Conservation (phyloP, 495 filamentous ascomycete genomes). For the Neurospora tetrasperma region DNA sequence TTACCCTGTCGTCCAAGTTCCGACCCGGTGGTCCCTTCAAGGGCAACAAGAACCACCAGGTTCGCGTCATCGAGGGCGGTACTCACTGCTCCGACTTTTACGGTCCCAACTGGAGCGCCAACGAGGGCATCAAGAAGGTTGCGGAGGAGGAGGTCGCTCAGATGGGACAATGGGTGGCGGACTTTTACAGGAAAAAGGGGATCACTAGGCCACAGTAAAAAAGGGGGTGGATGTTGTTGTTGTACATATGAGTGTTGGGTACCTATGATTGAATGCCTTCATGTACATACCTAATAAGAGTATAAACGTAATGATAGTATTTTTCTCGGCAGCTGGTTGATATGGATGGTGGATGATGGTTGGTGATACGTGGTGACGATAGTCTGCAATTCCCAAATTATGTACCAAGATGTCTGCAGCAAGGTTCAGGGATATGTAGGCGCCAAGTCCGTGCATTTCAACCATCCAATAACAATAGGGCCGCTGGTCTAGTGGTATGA, state of each 20-base stretch:
- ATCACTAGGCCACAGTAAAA: neutral
- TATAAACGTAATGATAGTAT: neutral
- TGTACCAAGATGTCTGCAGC: too few relatives aligned
- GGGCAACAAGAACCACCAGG: slow-evolving; percentile 23
- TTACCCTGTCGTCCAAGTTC: slow-evolving; percentile 27
- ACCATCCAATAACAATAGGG: neutral
- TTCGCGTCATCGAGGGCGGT: slow-evolving; percentile 26
- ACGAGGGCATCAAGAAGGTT: slow-evolving; percentile 24
- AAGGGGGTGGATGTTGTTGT: neutral
- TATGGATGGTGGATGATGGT: too few relatives aligned
- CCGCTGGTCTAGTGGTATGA: slow-evolving; percentile 1
- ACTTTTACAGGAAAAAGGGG: slow-evolving; percentile 29
- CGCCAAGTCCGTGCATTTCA: neutral
- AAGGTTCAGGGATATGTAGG: neutral
- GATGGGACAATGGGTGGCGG: slow-evolving; percentile 31
- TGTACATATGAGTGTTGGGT: neutral
- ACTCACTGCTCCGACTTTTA: slow-evolving; percentile 37
- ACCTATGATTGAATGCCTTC: neutral
- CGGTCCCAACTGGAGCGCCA: slow-evolving; percentile 37
- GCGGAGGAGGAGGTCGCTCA: slow-evolving; percentile 23
- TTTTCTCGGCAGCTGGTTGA: too few relatives aligned
- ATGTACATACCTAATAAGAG: neutral
- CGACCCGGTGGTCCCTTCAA: slow-evolving; percentile 32
- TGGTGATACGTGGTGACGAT: too few relatives aligned
- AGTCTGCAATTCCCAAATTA: too few relatives aligned